Conservation (phyloP, 202 grass and related monocot genomes). For the Elaeis oleifera region DNA sequence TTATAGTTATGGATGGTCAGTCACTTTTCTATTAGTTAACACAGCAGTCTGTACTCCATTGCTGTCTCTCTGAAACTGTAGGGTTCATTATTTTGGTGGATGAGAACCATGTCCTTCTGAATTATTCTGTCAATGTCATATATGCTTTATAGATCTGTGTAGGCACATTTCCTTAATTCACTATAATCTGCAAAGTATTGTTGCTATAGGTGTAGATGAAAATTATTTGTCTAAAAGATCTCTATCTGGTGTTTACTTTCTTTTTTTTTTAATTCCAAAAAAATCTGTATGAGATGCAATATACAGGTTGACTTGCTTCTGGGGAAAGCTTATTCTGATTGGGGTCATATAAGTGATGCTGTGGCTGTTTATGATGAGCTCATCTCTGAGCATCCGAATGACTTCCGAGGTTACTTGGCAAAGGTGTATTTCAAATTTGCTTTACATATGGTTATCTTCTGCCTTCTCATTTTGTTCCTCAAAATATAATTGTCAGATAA, state of each 20-base stretch:
- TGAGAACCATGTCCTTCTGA: too few relatives aligned
- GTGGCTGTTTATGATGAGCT: slow-evolving; percentile 79
- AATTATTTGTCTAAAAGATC: neutral
- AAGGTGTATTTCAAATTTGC: slow-evolving; percentile 43
- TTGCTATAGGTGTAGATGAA: neutral
- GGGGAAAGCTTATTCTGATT: slow-evolving; percentile 87
- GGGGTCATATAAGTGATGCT: slow-evolving; percentile 76
- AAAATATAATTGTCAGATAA: too few relatives aligned
- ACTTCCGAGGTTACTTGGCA: slow-evolving; percentile 85
- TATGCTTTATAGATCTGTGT: too few relatives aligned
- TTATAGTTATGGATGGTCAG: too few relatives aligned
- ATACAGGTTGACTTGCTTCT: slow-evolving; percentile 77
- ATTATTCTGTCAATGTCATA: too few relatives aligned
- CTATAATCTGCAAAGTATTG: neutral
- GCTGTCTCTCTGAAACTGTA: too few relatives aligned
- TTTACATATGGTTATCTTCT: too few relatives aligned
- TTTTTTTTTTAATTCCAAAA: slow-evolving; percentile 11
- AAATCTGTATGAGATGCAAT: neutral
- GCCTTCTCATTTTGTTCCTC: too few relatives aligned
- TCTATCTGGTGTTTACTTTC: slow-evolving; percentile 1
- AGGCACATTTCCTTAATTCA: too few relatives aligned
- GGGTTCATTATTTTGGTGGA: too few relatives aligned
- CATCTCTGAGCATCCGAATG: slow-evolving; percentile 71
- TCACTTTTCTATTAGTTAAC: too few relatives aligned
- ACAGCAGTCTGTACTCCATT: too few relatives aligned